Evolutionary conservation across 305 asterid genomes (phyloP), one percentile per base, ranked within the genome.

Genomic region (Nicotiana rustica): DNA sequence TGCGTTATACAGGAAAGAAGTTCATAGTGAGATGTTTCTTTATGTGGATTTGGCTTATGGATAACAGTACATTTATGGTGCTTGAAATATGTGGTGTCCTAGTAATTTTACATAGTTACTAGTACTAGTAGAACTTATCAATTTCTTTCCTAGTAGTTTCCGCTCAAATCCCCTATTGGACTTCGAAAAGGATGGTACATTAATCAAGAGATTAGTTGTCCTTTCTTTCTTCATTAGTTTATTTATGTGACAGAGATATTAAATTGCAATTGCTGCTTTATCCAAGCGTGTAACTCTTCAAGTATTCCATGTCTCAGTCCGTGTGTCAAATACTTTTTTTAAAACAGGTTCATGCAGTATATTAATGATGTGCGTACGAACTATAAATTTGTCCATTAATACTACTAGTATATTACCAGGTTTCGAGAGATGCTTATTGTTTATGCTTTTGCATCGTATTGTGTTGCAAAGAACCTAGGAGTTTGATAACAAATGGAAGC

Each of bases 261-360:
- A 52, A 52, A 52, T 52, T 52, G 6, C 59, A 10, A 52, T 52
- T 14, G n/a, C 3, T 52, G 4, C 31, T 6, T 73, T 49, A 35
- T 47, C 64, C 44, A 73, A 49, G 25, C 79, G 79, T 49, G 79
- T 49, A 61, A 73, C 4, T 13, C 62, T 71, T 73, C 14, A 25
- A 13, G 21, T 9, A 44, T 44, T 75, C 47, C 64, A 25, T 15
- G 29, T 52, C 29, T 25, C 2, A 14, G 25, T 52, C 19, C n/a
- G 7, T 4, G 25, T 52, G 65, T 75, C 79, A 25, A 71, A 21
- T 52, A 49, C 7, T 49, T 75, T 21, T 36, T 49, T 75, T 21
- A 14, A 25, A 14, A 75, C 14, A 52, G 44, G 15, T 75, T 44
- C 64, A 14, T 52, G 14, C 55, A 59, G 65, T 59, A 59, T 21